Percentiles rank a stretch among this genome's conserved stretches.
Evolutionary conservation across 2,329 filamentous ascomycete species (phyloP).

Genomic region (Hypoxylon sp.): DNA sequence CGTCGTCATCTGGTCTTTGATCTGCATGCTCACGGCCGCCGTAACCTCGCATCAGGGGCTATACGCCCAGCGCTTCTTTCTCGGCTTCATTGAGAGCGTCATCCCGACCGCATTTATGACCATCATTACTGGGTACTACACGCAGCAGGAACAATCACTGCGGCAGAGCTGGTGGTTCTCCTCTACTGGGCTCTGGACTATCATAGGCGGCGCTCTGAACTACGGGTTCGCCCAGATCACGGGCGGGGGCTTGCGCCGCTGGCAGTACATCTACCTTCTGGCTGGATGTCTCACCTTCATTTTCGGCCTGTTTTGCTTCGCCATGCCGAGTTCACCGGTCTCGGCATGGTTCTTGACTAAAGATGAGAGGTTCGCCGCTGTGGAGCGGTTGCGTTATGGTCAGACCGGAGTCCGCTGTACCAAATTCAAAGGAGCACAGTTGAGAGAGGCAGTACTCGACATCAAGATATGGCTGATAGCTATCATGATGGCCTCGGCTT

Average conservation of each 20-base stretch:
- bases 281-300: conserved; percentile 74
- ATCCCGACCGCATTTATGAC: conserved; percentile 78
- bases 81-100: conserved; percentile 74
- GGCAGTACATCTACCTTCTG: conserved; percentile 81
- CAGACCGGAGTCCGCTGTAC: conserved; percentile 76
- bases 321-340: conserved; percentile 75
- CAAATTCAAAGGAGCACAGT: conserved; percentile 71
- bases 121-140: conserved; percentile 74
- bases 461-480: conserved; percentile 75
- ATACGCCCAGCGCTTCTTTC: conserved; percentile 76
- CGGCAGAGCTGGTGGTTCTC: conserved; percentile 79
- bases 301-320: conserved; percentile 76
- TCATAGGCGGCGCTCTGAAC: conserved; percentile 75
- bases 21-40: conserved; percentile 78
- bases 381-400: conserved; percentile 73
- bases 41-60: conserved; percentile 75
- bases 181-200: conserved; percentile 70
- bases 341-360: conserved; percentile 77
- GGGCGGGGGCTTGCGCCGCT: conserved; percentile 68
- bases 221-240: conserved; percentile 77
- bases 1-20: conserved; percentile 75
- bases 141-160: conserved; percentile 74
- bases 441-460: conserved; percentile 72
- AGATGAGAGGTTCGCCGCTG: conserved; percentile 74
- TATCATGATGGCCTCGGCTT: conserved; percentile 79